Conservation (phyloP, 2,329 filamentous ascomycete genomes). For the Phaeomoniella chlamydospora region DNA sequence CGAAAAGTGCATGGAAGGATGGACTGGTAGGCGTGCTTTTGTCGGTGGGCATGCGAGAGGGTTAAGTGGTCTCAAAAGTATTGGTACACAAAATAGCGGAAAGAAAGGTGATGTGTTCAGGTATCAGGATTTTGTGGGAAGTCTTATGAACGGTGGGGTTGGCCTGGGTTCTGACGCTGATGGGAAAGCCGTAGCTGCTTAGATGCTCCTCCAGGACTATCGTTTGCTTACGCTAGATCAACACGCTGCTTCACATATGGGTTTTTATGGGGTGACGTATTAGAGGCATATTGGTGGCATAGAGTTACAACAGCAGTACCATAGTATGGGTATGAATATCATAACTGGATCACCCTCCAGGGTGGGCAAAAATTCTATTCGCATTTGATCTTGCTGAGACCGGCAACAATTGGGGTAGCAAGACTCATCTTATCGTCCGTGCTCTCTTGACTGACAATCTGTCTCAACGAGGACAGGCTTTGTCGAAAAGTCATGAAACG, state of each 20-base stretch:
- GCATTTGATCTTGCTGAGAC: too few species aligned
- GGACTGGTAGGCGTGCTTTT: conserved; percentile 72
- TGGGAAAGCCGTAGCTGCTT: not conserved
- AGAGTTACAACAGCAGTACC: not conserved
- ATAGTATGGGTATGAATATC: not conserved
- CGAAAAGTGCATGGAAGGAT: conserved; percentile 75
- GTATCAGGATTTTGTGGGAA: conserved; percentile 82
- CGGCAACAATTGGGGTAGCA: too few species aligned
- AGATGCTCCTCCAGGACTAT: not conserved
- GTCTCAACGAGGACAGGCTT: too few species aligned
- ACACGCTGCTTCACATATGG: too few species aligned
- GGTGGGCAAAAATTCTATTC: too few species aligned
- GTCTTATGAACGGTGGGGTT: conserved; percentile 39
- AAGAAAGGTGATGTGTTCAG: conserved; percentile 79
- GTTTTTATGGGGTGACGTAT: too few species aligned
- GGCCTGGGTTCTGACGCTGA: not conserved
- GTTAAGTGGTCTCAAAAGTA: conserved; percentile 12
- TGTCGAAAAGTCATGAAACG: too few species aligned
- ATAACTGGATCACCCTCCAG: too few species aligned
- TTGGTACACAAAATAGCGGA: conserved; percentile 30
- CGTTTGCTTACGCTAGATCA: too few species aligned
- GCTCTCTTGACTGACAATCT: too few species aligned
- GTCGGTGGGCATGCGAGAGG: conserved; percentile 29
- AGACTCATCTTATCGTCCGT: too few species aligned
- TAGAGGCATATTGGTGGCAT: not conserved